A percentile compares a stretch with the other conserved stretches of the same genome.
Evolutionary conservation across 2,329 filamentous ascomycete species (phyloP).

Genomic region (Bipolaris oryzae): DNA sequence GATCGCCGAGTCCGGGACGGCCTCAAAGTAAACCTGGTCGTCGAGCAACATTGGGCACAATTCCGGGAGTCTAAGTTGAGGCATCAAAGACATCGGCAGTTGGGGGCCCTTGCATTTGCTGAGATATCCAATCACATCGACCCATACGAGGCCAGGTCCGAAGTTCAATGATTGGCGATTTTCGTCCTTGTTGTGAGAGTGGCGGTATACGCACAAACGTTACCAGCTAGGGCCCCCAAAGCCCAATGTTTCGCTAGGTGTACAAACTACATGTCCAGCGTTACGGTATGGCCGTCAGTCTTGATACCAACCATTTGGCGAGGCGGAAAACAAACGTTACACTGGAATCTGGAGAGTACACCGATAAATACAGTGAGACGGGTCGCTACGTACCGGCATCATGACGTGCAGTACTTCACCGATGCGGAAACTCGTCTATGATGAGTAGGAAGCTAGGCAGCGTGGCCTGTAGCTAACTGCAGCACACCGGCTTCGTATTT

Average conservation of each 20-base stretch:
- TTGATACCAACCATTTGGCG: no score
- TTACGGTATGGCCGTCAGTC: neutral
- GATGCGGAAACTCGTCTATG: constrained; percentile 19
- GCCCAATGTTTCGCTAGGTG: neutral
- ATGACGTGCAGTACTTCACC: constrained; percentile 19
- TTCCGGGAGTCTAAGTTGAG: neutral
- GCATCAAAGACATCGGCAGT: neutral
- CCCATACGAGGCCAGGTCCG: neutral
- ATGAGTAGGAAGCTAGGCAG: constrained; percentile 2
- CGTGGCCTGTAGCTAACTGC: constrained; percentile 20
- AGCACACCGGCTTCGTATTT: constrained; percentile 10
- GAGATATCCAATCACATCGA: neutral
- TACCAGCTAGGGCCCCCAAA: neutral
- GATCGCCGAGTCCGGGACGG: neutral
- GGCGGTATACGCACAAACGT: neutral
- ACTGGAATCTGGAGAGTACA: constrained; percentile 9
- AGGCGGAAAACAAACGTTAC: neutral
- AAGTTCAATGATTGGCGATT: neutral
- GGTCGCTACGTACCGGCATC: constrained; percentile 4
- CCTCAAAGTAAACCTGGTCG: neutral
- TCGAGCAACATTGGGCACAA: neutral
- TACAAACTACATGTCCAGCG: neutral
- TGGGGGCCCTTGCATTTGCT: neutral
- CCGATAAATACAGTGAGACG: constrained; percentile 11
- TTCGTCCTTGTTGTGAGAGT: neutral